Conservation (phyloP, 495 filamentous ascomycete genomes). For the Talaromyces liani region DNA sequence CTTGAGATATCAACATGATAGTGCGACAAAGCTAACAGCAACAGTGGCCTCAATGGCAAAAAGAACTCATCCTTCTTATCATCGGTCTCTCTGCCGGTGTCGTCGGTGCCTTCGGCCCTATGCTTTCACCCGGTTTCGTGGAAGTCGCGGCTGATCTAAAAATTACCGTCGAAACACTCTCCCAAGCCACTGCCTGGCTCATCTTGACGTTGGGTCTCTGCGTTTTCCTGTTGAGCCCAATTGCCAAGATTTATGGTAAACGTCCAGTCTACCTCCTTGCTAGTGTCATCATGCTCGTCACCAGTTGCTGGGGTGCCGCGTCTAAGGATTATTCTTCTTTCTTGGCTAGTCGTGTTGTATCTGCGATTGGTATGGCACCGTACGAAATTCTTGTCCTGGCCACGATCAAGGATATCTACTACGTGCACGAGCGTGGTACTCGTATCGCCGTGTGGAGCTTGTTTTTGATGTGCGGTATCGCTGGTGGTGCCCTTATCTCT, state of each 20-base stretch:
- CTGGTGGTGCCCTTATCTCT: constrained; percentile 39
- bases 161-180: constrained; percentile 29
- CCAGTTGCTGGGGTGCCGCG: constrained; percentile 46
- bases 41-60: constrained; percentile 42
- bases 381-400: constrained; percentile 43
- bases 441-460: constrained; percentile 38
- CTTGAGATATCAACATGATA: too few species aligned
- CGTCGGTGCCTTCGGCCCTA: constrained; percentile 48
- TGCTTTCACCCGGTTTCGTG: constrained; percentile 44
- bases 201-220: constrained; percentile 41
- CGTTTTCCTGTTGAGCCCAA: constrained; percentile 48
- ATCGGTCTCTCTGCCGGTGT: constrained; percentile 47
- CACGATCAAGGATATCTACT: constrained; percentile 50
- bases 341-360: constrained; percentile 27
- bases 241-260: constrained; percentile 51
- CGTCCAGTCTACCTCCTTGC: constrained; percentile 50
- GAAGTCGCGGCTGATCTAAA: constrained; percentile 34
- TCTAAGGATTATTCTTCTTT: constrained; percentile 43
- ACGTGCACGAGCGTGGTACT: constrained; percentile 49
- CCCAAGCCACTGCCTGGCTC: constrained; percentile 38
- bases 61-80: constrained; percentile 46
- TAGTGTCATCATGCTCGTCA: constrained; percentile 44
- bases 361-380: constrained; percentile 25
- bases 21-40: background rate
- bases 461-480: constrained; percentile 36